These are phyloP conservation scores for Citrus sp. DNA, from an alignment of 345 rosid species.

Conservation along the genomic window DNA sequence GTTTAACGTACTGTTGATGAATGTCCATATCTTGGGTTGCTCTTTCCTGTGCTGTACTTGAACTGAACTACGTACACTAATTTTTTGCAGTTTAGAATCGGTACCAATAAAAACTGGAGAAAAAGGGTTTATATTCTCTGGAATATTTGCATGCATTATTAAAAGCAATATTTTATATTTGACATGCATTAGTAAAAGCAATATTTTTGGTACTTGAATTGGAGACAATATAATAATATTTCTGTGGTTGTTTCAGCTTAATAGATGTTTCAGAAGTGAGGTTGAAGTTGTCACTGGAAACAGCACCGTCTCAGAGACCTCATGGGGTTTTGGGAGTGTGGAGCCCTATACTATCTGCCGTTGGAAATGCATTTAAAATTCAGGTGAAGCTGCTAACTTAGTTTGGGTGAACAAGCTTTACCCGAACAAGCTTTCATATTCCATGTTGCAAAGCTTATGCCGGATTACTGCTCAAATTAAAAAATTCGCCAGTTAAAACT, in stretches of 20 bases:
- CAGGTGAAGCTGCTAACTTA: constrained; percentile 53
- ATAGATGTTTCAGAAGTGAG: constrained; percentile 95
- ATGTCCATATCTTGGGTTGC: neutral
- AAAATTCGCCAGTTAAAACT: neutral
- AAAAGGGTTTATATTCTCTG: constrained; percentile 8
- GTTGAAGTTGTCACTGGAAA: constrained; percentile 81
- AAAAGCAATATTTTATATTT: constrained; percentile 1
- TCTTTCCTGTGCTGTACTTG: neutral
- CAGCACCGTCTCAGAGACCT: constrained; percentile 92
- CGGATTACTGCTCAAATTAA: neutral
- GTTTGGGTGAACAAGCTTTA: neutral
- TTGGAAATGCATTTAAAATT: constrained; percentile 95
- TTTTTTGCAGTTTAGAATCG: neutral
- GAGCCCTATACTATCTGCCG: constrained; percentile 93
- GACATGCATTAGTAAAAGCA: neutral
- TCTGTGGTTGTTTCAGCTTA: constrained; percentile 51
- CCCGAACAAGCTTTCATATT: neutral
- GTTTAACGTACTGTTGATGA: neutral
- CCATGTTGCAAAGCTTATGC: neutral
- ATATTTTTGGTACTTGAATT: neutral
- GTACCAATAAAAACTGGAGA: neutral
- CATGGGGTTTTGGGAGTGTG: constrained; percentile 91
- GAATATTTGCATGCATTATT: neutral
- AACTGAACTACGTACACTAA: neutral
- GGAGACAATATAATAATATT: neutral